Base-by-base conservation (phyloP, 768 basidiomycete species). In the Phlebiopsis gigantea region DNA sequence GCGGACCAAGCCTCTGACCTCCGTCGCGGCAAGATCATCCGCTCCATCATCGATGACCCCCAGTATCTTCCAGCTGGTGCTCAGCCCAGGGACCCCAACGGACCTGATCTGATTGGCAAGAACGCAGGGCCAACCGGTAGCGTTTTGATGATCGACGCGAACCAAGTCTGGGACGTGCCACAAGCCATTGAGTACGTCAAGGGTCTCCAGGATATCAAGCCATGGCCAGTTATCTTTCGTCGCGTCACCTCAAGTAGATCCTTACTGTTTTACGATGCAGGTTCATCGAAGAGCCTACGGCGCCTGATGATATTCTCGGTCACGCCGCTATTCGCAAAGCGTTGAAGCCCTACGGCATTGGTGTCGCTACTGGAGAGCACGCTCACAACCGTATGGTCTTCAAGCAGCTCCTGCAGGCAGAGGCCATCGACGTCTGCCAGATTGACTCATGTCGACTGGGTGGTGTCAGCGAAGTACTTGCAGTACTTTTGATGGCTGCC, bases 141-240 rank as follows among this genome's bases (percentile, higher is more conserved):
- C 29, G 95, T 98, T 45, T 76, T 98, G 46, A 98, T 98, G 95
- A 90, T 98, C 59, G 95, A 98, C 71, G 90, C 95, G 39, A 98
- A 98, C 72, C 95, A 97, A 71, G 88, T 95, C 5, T 95, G 91
- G 91, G 94, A 96, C 63, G 96, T 98, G 15, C 77, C 85, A 26
- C 82, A 94, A 69, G 95, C 96, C 6, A 89, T 97, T 63, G 90
- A 95, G 26, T 96, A 96, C 69, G 91, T 95, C 58, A 83, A 82
- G 63, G 79, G 83, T 53, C 78, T 98, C 34, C 79, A 82, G 63
- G 79, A 82, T 51, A 83, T 93, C 69, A 91, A 87, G 64, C 95
- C 95, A 22, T 98, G 95, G 94, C 89, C 63, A 61, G 75, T 59
- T 0, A 14, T 4, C n/a, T 2, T 19, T 30, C 42, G 31, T 49